A percentile compares a stretch with the other conserved stretches of the same genome.
Evolutionary conservation across 2,329 filamentous ascomycete species (phyloP).

Genomic region (Delphinella strobiligena): DNA sequence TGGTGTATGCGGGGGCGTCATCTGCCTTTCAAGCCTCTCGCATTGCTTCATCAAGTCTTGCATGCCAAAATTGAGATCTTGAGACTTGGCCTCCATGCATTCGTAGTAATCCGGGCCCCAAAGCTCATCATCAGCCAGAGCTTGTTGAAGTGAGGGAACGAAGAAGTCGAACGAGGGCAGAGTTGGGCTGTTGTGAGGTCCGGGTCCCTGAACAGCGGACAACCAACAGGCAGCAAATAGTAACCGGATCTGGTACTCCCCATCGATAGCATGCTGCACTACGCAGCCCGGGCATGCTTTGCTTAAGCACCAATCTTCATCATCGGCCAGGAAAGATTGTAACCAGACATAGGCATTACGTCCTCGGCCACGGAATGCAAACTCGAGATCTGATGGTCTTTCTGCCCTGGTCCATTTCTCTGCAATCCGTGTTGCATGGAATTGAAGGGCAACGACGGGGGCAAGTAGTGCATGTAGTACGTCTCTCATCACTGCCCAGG

Average conservation of each 20-base stretch:
- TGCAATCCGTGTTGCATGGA: conserved; percentile 42
- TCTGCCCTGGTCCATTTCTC: conserved; percentile 35
- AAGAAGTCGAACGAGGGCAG: conserved; percentile 27
- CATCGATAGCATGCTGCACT: conserved; percentile 30
- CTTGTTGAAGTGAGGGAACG: conserved; percentile 29
- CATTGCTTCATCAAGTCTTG: conserved; percentile 35
- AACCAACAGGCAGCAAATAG: conserved; percentile 36
- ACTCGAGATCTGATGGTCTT: conserved; percentile 41
- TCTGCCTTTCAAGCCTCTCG: conserved; percentile 23
- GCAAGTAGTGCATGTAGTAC: conserved; percentile 47
- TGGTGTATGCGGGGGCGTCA: conserved; percentile 11
- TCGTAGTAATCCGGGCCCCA: conserved; percentile 32
- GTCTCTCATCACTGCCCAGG: conserved; percentile 43
- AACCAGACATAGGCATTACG: conserved; percentile 47
- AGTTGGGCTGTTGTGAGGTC: conserved; percentile 21
- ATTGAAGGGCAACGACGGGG: conserved; percentile 45
- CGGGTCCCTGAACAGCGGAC: conserved; percentile 27
- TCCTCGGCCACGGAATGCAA: conserved; percentile 44
- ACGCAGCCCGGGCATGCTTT: conserved; percentile 42
- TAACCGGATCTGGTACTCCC: conserved; percentile 35
- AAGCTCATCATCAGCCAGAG: conserved; percentile 29
- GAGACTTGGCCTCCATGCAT: conserved; percentile 31
- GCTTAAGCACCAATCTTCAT: conserved; percentile 43
- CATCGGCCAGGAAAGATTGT: conserved; percentile 47
- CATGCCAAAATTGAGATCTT: conserved; percentile 29